Evolutionary conservation across 1,284 basidiomycete species (phyloP), one percentile per base, ranked within the genome.

Genomic region (Vanrija sp.): DNA sequence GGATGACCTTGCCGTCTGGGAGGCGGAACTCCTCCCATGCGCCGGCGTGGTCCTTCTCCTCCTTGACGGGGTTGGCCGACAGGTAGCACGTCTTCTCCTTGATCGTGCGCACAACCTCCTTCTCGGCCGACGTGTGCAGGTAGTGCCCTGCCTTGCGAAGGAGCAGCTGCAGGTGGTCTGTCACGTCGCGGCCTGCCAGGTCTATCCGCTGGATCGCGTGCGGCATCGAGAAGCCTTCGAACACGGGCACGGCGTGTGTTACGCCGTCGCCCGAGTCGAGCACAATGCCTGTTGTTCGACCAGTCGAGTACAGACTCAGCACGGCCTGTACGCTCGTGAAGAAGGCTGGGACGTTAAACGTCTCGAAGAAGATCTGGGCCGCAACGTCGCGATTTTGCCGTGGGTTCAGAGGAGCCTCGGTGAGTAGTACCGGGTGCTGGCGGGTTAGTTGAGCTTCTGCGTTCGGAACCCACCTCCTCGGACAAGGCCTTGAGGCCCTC

Each of bases 1-100:
- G 86, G 54, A 99, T 84, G 38, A 89, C 81, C 69, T 96, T 95
- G 38, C 96, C 96, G 72, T 99, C 96, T 6, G 96, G 96, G 63
- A 99, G 78, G 65, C 85, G 84, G 77, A 97, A 98, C 65, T 95
- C 92, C 73, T 98, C 95, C 58, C 79, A 80, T 36, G 86, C 83
- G 10, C 86, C 86, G 6, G 66, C 71, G 47, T 81, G 65, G 51
- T 97, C 94, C 73, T 97, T 98, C 78, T 98, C 94, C 75, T 98
- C 96, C 75, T 96, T 97, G 3, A 82, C 79, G 3, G 93, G 91
- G 68, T 91, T 92, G 41, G 90, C 72, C 4, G 95, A 90, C 53
- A 98, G 81, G 77, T 98, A 98, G 73, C 95, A 98, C 57, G 87
- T 89, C 74, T 97, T 96, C 79, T 98, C 96, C 77, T 98, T 99